These are phyloP conservation scores for Heterobasidion parviporum DNA, from an alignment of 1,284 basidiomycete species.

Conservation along the genomic window DNA sequence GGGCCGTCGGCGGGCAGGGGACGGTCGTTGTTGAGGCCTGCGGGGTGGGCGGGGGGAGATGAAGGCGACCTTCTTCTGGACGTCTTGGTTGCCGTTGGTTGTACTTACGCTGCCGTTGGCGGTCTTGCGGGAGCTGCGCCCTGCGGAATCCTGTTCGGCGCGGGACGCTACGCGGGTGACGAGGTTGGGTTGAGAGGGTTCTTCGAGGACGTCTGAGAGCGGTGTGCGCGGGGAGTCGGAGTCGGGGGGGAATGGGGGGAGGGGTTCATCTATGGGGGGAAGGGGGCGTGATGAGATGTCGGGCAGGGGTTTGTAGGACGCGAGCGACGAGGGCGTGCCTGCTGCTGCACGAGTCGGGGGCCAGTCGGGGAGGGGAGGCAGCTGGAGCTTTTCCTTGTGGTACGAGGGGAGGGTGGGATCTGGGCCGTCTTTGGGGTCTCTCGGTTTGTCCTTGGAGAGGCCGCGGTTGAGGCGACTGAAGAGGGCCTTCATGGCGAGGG, in stretches of 20 bases:
- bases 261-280: constrained; percentile 38
- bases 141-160: constrained; percentile 34
- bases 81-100: constrained; percentile 29
- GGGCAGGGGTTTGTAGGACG: constrained; percentile 61
- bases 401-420: constrained; percentile 27
- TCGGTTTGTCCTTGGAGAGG: constrained; percentile 42
- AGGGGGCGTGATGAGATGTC: constrained; percentile 47
- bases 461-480: constrained; percentile 67
- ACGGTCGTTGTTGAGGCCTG: constrained; percentile 25
- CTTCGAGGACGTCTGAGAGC: constrained; percentile 17
- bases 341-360: constrained; percentile 34
- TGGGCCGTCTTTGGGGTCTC: constrained; percentile 39
- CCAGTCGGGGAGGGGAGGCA: constrained; percentile 50
- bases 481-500: constrained; percentile 63
- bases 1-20: constrained; percentile 23
- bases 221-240: constrained; percentile 13
- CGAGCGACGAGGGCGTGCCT: constrained; percentile 38
- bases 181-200: constrained; percentile 13
- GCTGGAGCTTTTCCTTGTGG: constrained; percentile 59
- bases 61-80: constrained; percentile 79
- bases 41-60: constrained; percentile 63
- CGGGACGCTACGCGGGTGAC: constrained; percentile 20
- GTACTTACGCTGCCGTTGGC: constrained; percentile 32
- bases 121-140: constrained; percentile 45
- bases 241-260: constrained; percentile 9